Evolutionary conservation across 106 monocot genomes (phyloP).

Genomic region (Alisma plantagoaquatica): DNA sequence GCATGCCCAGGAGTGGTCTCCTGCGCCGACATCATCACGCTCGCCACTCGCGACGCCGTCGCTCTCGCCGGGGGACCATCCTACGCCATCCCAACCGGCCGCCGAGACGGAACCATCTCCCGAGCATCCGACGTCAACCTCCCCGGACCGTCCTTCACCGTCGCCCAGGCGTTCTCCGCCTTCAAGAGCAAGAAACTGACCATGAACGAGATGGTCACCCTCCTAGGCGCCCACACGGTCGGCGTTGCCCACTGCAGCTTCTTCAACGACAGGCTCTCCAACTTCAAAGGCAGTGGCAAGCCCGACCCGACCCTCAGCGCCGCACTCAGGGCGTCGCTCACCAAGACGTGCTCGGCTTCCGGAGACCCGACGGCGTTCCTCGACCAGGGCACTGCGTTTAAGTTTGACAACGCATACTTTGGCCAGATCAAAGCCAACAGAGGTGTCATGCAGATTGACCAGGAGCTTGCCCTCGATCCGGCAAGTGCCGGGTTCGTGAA

Average conservation of each 20-base stretch:
- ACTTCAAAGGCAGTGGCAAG: slow-evolving; percentile 1
- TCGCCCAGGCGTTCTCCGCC: slow-evolving; percentile 1
- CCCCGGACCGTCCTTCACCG: slow-evolving; percentile 16
- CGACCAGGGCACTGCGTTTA: slow-evolving; percentile 10
- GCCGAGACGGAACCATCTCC: slow-evolving; percentile 22
- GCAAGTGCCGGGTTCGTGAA: slow-evolving; percentile 11
- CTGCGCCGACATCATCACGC: slow-evolving; percentile 33
- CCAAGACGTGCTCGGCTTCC: background rate
- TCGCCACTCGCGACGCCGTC: slow-evolving; percentile 24
- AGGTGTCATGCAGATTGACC: slow-evolving; percentile 26
- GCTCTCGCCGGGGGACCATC: slow-evolving; percentile 20
- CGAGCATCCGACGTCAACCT: slow-evolving; percentile 13
- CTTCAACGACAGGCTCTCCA: slow-evolving; percentile 1
- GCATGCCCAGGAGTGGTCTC: slow-evolving; percentile 28
- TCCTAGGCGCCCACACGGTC: slow-evolving; percentile 14
- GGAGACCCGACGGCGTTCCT: slow-evolving; percentile 3
- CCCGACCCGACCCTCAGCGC: slow-evolving; percentile 1
- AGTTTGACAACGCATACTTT: slow-evolving; percentile 22
- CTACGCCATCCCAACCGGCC: slow-evolving; percentile 23
- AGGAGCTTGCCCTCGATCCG: slow-evolving; percentile 22
- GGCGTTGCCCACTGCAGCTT: slow-evolving; percentile 7
- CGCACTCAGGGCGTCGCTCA: background rate
- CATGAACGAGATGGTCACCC: slow-evolving; percentile 21
- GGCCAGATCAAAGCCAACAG: slow-evolving; percentile 8
- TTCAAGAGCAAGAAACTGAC: slow-evolving; percentile 15